phyloP scores from a whole-genome alignment of 2,329 filamentous ascomycete species.

The Diaporthe sp. region DNA sequence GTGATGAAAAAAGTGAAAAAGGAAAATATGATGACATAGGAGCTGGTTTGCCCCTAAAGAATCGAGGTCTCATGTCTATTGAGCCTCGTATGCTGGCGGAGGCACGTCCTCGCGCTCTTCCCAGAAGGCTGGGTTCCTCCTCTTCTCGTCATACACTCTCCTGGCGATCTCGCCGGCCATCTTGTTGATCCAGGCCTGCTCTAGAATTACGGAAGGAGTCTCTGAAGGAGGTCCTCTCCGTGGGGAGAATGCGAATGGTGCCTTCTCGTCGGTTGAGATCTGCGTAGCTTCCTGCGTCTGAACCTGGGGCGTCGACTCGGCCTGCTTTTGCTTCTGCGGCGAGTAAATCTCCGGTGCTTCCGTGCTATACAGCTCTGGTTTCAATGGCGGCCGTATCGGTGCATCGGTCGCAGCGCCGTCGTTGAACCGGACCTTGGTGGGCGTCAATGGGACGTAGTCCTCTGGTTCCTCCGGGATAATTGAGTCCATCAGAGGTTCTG shows the following conservation, averaged over 20 bases:
- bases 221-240: slow-evolving; percentile 55
- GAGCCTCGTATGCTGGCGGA: slow-evolving; percentile 71
- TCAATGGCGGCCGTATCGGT: slow-evolving; percentile 45
- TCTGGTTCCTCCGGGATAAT: slow-evolving; percentile 70
- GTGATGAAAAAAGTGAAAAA: neutral
- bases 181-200: slow-evolving; percentile 90
- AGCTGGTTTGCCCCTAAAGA: neutral
- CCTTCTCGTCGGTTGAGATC: slow-evolving; percentile 43
- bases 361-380: slow-evolving; percentile 47
- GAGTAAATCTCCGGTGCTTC: slow-evolving; percentile 24
- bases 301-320: slow-evolving; percentile 17
- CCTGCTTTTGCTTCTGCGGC: slow-evolving; percentile 12
- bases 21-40: slow-evolving; percentile 23
- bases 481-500: slow-evolving; percentile 67
- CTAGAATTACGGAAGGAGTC: slow-evolving; percentile 71
- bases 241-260: slow-evolving; percentile 42
- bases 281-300: slow-evolving; percentile 42
- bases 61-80: slow-evolving; percentile 44
- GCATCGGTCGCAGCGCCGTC: slow-evolving; percentile 43
- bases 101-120: slow-evolving; percentile 66
- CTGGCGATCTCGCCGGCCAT: slow-evolving; percentile 93
- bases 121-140: slow-evolving; percentile 62
- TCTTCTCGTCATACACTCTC: slow-evolving; percentile 89
- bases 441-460: slow-evolving; percentile 51
- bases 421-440: slow-evolving; percentile 56